Conservation (phyloP, 768 basidiomycete species). For the Russula earlei region DNA sequence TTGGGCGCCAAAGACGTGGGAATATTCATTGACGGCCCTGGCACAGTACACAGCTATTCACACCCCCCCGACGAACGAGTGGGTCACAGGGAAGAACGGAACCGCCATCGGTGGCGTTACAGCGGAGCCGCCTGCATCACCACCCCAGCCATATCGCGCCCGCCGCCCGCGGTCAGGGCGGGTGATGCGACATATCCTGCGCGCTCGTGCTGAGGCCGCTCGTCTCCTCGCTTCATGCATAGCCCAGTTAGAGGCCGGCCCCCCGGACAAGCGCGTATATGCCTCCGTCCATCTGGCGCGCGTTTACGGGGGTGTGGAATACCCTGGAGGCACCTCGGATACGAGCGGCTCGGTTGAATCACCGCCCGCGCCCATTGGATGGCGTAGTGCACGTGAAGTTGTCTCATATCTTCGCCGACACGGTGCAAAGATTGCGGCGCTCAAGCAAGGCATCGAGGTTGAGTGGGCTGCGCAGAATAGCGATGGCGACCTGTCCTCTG, state of each 20-base stretch:
- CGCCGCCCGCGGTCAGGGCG: slow-evolving; percentile 64
- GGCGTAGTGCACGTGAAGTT: slow-evolving; percentile 63
- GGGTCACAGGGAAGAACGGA: slow-evolving; percentile 45
- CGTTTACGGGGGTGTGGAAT: slow-evolving; percentile 34
- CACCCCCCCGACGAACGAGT: slow-evolving; percentile 58
- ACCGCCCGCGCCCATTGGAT: slow-evolving; percentile 31
- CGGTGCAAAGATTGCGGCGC: slow-evolving; percentile 61
- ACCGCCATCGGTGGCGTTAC: slow-evolving; percentile 23
- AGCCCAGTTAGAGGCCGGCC: slow-evolving; percentile 42
- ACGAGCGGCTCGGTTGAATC: slow-evolving; percentile 24
- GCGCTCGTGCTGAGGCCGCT: slow-evolving; percentile 76
- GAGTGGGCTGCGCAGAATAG: slow-evolving; percentile 69
- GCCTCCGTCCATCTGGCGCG: slow-evolving; percentile 41
- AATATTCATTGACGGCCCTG: slow-evolving; percentile 66
- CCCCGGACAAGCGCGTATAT: slow-evolving; percentile 39
- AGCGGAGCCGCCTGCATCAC: slow-evolving; percentile 14
- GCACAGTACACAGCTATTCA: slow-evolving; percentile 61
- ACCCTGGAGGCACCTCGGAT: slow-evolving; percentile 19
- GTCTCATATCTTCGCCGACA: slow-evolving; percentile 54
- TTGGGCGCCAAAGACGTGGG: slow-evolving; percentile 82
- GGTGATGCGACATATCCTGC: slow-evolving; percentile 82
- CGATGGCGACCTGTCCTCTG: slow-evolving; percentile 38
- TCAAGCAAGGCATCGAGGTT: slow-evolving; percentile 39
- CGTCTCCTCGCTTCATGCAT: slow-evolving; percentile 68
- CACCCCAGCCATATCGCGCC: slow-evolving; percentile 20